Base-by-base conservation (phyloP, 805 yeast species). In the Sugiyamaella marilandica region DNA sequence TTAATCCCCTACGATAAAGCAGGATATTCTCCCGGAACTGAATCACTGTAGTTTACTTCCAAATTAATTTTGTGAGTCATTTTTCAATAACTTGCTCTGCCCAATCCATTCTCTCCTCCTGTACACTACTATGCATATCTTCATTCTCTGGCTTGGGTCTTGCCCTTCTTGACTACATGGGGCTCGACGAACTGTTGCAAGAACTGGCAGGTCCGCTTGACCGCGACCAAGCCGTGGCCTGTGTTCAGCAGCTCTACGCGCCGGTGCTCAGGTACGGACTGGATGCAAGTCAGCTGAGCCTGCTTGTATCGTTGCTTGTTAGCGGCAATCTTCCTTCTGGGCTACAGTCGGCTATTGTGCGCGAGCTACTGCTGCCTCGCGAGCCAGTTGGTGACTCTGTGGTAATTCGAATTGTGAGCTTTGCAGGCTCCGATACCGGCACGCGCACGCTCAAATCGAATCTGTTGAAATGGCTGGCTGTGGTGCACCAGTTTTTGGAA, bases 381-480 rank as follows among this genome's bases (percentile, higher is more conserved):
- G 49, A 41, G 14, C 45, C 41, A n/a, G 55, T 74, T 10, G 60
- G 67, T 11, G 52, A 53, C 13, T 61, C 58, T 0, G 55, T 61
- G 2, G 62, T 70, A 0, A 35, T 64, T 13, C 53, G 55, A 3
- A 62, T 74, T 1, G 53, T 68, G 10, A 63, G 65, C 14, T 56
- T 64, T 39, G 47, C 50, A 5, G 48, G 36, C 10, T 26, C 21
- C 5, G 26, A 39, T 5, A 24, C 9, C 13, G 46, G 39, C 10
- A 41, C 52, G 11, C 32, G 50, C 33, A 43, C 36, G 24, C 35
- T 50, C 33, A 58, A 59, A 47, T 45, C 50, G 14, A 49, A 21
- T 53, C 70, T 10, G 44, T 55, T 33, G 37, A 54, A 11, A 52
- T 62, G 52, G 62, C 58, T 8, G 56, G 62, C 21, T 29, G 47